Evolutionary conservation across 1,139 yeast species (phyloP).

Genomic region (Geotrichum candidum): DNA sequence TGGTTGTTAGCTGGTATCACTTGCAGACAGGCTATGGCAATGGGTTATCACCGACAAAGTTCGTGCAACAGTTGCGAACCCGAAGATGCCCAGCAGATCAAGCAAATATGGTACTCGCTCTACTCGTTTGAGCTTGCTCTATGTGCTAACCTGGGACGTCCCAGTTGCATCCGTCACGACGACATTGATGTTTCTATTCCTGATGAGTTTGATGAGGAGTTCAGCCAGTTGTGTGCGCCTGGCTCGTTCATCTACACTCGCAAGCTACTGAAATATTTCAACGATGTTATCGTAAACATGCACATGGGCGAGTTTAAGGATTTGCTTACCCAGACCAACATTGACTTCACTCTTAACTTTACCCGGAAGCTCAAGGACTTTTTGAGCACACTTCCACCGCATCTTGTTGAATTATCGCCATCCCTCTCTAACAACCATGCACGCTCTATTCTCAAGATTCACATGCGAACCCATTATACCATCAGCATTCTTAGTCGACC

Average conservation of each 20-base stretch:
- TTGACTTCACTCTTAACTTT: slow-evolving; percentile 12
- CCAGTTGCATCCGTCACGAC: slow-evolving; percentile 15
- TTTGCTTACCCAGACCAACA: slow-evolving; percentile 10
- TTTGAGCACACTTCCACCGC: slow-evolving; percentile 11
- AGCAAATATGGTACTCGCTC: slow-evolving; percentile 15
- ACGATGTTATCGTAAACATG: slow-evolving; percentile 11
- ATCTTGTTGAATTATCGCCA: slow-evolving; percentile 13
- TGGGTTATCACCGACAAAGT: slow-evolving; percentile 17
- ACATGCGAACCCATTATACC: slow-evolving; percentile 16
- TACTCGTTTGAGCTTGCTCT: slow-evolving; percentile 17
- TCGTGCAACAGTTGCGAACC: slow-evolving; percentile 11
- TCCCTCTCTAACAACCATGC: slow-evolving; percentile 14
- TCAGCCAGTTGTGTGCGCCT: slow-evolving; percentile 13
- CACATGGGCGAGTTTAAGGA: slow-evolving; percentile 14
- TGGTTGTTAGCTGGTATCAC: slow-evolving; percentile 17
- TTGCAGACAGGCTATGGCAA: slow-evolving; percentile 16
- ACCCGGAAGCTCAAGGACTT: slow-evolving; percentile 15
- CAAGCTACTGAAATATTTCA: slow-evolving; percentile 8
- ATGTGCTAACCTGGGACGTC: slow-evolving; percentile 18
- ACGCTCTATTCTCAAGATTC: slow-evolving; percentile 16
- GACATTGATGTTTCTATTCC: slow-evolving; percentile 16
- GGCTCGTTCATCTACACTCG: slow-evolving; percentile 7
- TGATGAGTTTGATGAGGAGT: slow-evolving; percentile 12
- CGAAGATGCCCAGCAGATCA: slow-evolving; percentile 13
- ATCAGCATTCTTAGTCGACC: slow-evolving; percentile 18